phyloP scores from a whole-genome alignment of 139 green algal species.

The Picochlorum sp. region DNA sequence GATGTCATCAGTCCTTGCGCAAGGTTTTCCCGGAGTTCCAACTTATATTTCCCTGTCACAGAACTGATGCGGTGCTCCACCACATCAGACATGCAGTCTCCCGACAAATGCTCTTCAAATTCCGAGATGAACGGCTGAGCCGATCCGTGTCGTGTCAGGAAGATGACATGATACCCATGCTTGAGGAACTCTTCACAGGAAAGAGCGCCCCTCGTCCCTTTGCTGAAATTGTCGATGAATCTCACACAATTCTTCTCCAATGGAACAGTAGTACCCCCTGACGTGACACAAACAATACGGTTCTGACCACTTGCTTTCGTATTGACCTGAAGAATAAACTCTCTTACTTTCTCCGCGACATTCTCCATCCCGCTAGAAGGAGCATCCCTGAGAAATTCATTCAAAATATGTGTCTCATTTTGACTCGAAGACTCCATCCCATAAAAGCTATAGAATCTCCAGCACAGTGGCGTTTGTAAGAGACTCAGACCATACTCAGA shows the following conservation, averaged over 20 bases:
- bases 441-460: too few species aligned
- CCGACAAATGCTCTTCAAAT: conserved; percentile 33
- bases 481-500: too few species aligned
- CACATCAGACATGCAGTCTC: conserved; percentile 30
- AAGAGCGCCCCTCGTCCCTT: conserved; percentile 75
- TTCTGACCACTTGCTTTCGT: background rate
- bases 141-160: conserved; percentile 68
- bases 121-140: conserved; percentile 75
- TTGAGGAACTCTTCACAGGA: conserved; percentile 77
- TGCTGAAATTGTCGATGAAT: conserved; percentile 98
- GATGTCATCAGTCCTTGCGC: background rate
- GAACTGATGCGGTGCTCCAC: conserved; percentile 13
- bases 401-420: too few species aligned
- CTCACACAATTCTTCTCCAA: conserved; percentile 88
- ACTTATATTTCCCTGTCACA: conserved; percentile 12
- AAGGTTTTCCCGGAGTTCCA: conserved; percentile 5
- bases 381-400: conserved; percentile 10
- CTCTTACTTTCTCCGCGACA: background rate
- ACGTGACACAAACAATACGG: conserved; percentile 69
- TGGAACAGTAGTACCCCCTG: conserved; percentile 91
- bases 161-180: conserved; percentile 87
- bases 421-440: too few species aligned
- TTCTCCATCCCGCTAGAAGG: background rate
- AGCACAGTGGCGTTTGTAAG: too few species aligned
- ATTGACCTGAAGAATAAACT: background rate